These are phyloP conservation scores for Phytophthora uliginosa DNA, from an alignment of 352 stramenopile genomes.

Conservation along the genomic window DNA sequence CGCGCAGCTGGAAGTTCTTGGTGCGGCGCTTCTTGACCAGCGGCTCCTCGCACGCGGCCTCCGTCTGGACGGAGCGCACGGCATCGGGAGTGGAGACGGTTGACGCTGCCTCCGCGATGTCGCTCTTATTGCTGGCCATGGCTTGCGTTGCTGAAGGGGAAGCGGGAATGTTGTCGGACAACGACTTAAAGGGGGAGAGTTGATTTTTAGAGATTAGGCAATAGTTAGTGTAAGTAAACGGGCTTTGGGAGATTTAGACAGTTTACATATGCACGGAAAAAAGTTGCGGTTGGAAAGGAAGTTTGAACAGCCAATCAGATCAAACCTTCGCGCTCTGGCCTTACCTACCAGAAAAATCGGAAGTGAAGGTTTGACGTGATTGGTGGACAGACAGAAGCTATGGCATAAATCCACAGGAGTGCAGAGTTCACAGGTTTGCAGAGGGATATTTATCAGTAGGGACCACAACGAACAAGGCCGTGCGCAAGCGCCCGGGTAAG, in stretches of 20 bases:
- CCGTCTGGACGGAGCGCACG: background rate
- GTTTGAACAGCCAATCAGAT: too few species aligned
- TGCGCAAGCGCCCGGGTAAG: too few species aligned
- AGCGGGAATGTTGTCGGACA: constrained; percentile 10
- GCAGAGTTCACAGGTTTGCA: too few species aligned
- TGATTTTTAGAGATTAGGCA: background rate
- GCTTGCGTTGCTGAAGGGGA: constrained; percentile 26
- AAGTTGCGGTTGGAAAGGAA: too few species aligned
- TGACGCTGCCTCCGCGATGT: constrained; percentile 17
- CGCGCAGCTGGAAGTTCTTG: constrained; percentile 85
- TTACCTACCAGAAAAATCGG: too few species aligned
- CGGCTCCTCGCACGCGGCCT: constrained; percentile 20
- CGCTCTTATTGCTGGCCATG: constrained; percentile 27
- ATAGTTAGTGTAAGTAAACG: background rate
- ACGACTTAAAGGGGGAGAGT: background rate
- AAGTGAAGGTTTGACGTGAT: too few species aligned
- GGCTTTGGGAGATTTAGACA: background rate
- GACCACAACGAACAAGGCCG: too few species aligned
- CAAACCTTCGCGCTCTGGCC: too few species aligned
- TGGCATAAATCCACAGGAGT: too few species aligned
- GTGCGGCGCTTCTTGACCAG: constrained; percentile 85
- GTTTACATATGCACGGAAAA: background rate
- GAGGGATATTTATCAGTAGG: too few species aligned
- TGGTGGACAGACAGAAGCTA: too few species aligned
- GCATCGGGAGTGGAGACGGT: background rate